Base-by-base conservation (phyloP, 2,329 filamentous ascomycete genomes). In the Sporothrix euskadiensis region DNA sequence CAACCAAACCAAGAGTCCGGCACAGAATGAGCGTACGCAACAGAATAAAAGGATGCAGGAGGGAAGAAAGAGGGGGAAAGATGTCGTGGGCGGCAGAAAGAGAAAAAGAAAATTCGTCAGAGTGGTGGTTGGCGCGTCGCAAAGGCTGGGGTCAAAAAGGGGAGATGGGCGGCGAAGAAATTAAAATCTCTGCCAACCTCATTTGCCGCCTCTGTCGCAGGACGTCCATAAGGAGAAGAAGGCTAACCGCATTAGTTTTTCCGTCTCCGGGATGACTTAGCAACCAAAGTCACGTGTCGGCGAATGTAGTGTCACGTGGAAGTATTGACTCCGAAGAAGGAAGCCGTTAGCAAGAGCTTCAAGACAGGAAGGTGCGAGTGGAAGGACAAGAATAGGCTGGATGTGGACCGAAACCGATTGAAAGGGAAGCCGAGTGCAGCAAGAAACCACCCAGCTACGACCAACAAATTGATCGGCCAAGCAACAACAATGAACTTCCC, bases 131-230 rank as follows among this genome's bases (percentile, higher is more conserved):
- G 35, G 57, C 44, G 56, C 41, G 32, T 71, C 56, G 61, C 61
- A 65, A 73, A 54, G 71, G 39, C 26, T 47, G 44, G 44, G 41
- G 41, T 22, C 47, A 57, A 32, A 63, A 59, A 69, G 32, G 26
- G 44, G 35, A 69, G 47, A 54, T 26, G 26, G 30, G 61, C 26
- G 49, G 52, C 30, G 47, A 57, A 61, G 52, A 72, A 41, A 39
- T 26, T 30, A 61, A 39, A 61, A 49, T 61, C 30, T 72, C 63
- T 54, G 71, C 49, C 47, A 71, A 71, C 63, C 39, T 72, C 49
- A 69, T 73, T 73, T 73, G 61, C 71, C 63, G 63, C 70, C 71
- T 65, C 32, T 66, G 56, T 65, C 70, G 69, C 57, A 65, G 61
- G n/a, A 65, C 39, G 61, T 65, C 39, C 39, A 47, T n/a, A 47